Conservation (phyloP, 2,329 filamentous ascomycete species). For the Arthrobotrys musiformis region DNA sequence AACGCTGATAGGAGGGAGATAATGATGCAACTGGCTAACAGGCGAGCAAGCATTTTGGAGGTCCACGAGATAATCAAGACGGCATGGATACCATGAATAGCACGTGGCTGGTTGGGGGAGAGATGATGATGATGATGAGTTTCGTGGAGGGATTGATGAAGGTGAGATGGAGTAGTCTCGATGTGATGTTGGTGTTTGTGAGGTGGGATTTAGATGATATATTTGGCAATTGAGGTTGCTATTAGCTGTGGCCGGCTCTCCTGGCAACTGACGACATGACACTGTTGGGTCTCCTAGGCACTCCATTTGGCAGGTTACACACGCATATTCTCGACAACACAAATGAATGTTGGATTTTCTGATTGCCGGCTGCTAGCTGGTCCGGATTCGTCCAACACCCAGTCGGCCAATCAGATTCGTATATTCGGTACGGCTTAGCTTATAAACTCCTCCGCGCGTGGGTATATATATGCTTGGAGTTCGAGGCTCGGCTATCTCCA, state of each 20-base stretch:
- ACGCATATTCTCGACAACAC: not conserved
- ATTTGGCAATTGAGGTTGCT: too few species aligned
- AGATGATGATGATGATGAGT: not conserved
- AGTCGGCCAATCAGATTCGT: too few species aligned
- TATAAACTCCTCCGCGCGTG: too few species aligned
- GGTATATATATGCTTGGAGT: too few species aligned
- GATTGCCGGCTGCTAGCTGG: too few species aligned
- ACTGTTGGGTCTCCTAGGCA: not conserved
- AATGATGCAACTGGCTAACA: conserved; percentile 11
- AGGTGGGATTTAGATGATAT: too few species aligned
- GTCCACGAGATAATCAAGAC: not conserved
- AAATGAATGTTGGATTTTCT: not conserved
- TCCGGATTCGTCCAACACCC: too few species aligned
- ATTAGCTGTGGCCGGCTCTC: not conserved
- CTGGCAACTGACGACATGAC: not conserved
- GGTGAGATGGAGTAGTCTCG: not conserved
- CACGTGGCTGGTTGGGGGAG: not conserved
- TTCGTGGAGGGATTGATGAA: too few species aligned
- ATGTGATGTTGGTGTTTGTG: too few species aligned
- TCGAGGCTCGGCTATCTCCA: too few species aligned
- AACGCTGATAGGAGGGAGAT: not conserved
- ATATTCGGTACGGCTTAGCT: too few species aligned
- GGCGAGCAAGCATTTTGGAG: conserved; percentile 4
- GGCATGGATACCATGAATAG: not conserved
- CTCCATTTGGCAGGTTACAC: not conserved